Evolutionary conservation across 495 filamentous ascomycete genomes (phyloP), one percentile per base, ranked within the genome.

Genomic region (Venustampulla echinocandica): DNA sequence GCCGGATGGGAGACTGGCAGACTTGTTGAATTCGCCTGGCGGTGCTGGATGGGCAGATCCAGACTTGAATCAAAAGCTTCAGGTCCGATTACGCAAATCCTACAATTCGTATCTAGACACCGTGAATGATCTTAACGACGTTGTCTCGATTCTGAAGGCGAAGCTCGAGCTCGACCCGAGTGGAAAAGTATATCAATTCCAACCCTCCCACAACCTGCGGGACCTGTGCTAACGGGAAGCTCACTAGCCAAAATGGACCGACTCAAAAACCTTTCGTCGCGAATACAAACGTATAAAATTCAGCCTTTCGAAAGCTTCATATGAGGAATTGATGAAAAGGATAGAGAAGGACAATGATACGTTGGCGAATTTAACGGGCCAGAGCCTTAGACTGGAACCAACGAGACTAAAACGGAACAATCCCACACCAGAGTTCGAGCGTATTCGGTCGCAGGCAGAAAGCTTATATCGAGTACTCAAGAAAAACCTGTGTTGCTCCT

Each of bases 381-480:
- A 44, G 2, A 64, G 59, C 32, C 51, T 64, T 21, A 57, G 61
- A n/a, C 45, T 69, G 9, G 57, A 62, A 27, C 59, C 61, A 0
- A 28, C 27, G 11, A 38, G 62, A 10, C 37, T 33, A 22, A 52
- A 54, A 22, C 48, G 25, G 37, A 37, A 5, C 10, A 9, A 6
- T 56, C 53, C 22, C 22, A 61, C 5, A 11, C 10, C 34, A 6
- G 34, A 37, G 17, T 42, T 64, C 20, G 48, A 48, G 4, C 36
- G 60, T 14, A 51, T 68, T 17, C 50, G 59, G 19, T 53, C 50
- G 1, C 39, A 67, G 23, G 62, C 65, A 0, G 49, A 44, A 13
- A 59, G 58, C 17, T 44, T 71, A 0, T 67, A 63, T 46, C 54
- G 50, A 2, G 64, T 64, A 14, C 45, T 71, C 2, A 42, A 44